These are phyloP conservation scores for Petunia secreta DNA, from an alignment of 257 asterid genomes.

Conservation along the genomic window DNA sequence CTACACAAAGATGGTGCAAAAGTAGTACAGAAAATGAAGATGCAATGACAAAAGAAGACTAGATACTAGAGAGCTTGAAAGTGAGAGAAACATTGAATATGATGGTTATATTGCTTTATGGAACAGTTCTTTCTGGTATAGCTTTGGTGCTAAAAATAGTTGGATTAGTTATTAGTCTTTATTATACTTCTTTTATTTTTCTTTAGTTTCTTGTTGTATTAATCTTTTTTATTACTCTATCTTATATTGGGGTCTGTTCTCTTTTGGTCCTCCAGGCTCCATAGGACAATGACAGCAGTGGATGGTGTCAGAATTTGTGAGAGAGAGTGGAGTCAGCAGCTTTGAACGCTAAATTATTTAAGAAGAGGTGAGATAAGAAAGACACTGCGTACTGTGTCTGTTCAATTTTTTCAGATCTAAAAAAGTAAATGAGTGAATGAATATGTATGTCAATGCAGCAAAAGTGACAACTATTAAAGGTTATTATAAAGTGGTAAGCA, in stretches of 20 bases:
- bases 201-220: no score
- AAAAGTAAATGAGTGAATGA: conserved; percentile 12
- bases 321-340: conserved; percentile 27
- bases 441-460: neutral
- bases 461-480: no score
- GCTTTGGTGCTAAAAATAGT: neutral
- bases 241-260: neutral
- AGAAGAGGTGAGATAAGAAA: conserved; percentile 14
- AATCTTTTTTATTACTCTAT: no score
- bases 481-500: no score
- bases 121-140: neutral
- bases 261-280: neutral
- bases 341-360: conserved; percentile 20
- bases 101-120: neutral
- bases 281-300: conserved; percentile 23
- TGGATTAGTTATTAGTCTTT: neutral
- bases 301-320: conserved; percentile 26
- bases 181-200: no score
- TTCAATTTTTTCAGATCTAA: neutral
- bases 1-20: neutral
- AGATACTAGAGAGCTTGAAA: neutral
- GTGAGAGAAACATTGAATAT: neutral
- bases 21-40: neutral
- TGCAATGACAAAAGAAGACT: neutral
- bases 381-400: neutral